phyloP scores from a whole-genome alignment of 768 basidiomycete species.

The Gloeopeniophorella convolvens region DNA sequence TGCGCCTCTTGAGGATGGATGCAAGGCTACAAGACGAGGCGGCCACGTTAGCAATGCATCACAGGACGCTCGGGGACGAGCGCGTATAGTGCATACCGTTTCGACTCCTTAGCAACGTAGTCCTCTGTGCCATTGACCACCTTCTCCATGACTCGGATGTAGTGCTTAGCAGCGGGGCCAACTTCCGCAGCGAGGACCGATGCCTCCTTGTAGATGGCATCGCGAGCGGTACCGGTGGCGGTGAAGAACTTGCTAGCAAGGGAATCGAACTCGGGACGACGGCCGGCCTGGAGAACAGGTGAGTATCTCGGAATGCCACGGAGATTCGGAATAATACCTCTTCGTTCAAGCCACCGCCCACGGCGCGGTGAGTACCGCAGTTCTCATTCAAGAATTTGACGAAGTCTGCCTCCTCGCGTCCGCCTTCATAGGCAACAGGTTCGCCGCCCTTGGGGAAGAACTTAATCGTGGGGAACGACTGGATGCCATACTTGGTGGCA shows the following conservation, averaged over 20 bases:
- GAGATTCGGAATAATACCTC: conserved; percentile 35
- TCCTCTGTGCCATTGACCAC: conserved; percentile 58
- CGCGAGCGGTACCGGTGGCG: conserved; percentile 48
- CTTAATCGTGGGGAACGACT: conserved; percentile 89
- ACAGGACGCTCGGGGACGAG: conserved; percentile 15
- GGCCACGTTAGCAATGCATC: conserved; percentile 17
- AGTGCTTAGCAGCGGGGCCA: conserved; percentile 60
- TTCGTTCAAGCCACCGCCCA: conserved; percentile 75
- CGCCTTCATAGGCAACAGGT: conserved; percentile 59
- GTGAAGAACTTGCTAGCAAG: conserved; percentile 72
- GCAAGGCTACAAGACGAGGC: conserved; percentile 44
- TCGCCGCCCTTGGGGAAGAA: conserved; percentile 76
- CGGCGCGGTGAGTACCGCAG: conserved; percentile 78
- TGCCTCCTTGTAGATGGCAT: conserved; percentile 63
- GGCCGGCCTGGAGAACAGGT: conserved; percentile 58
- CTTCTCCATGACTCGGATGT: conserved; percentile 89
- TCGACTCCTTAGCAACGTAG: conserved; percentile 82
- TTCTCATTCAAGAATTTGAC: conserved; percentile 76
- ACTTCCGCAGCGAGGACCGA: conserved; percentile 41
- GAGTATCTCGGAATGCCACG: background rate
- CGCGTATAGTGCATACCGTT: conserved; percentile 48
- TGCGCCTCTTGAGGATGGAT: conserved; percentile 72
- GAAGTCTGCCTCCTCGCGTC: conserved; percentile 69
- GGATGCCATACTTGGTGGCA: conserved; percentile 63
- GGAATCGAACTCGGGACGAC: conserved; percentile 66